Base-by-base conservation (phyloP, 1,139 yeast species). In the Kluyveromyces marxianus region DNA sequence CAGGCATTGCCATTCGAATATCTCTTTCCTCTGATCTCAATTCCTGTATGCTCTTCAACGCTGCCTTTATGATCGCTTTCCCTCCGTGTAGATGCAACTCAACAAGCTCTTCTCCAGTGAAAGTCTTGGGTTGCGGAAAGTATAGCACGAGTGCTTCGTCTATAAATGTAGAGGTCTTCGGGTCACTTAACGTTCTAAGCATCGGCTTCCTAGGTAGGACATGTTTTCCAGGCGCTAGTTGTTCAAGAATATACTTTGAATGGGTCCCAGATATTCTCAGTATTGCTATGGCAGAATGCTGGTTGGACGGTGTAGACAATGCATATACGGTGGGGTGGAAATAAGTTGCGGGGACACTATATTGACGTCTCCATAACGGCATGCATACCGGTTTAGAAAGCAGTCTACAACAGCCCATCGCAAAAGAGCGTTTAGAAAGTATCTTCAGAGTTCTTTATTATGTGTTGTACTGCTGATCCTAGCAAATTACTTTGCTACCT, bases 11-110 rank as follows among this genome's bases (percentile, higher is more conserved):
- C 60, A 83, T 81, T 46, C 97, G 63, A 6, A 90, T 77, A 8
- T 50, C 46, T 1, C 67, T 54, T 6, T 56, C 57, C 3, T 37
- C 14, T 10, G 21, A 30, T 55, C 82, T 85, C 7, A 81, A 57
- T 1, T 54, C 49, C 45, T 68, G 70, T n/a, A 92, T 80, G 0
- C 95, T 79, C 14, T 69, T 69, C 39, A 90, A 57, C 0, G 90
- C 85, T 0, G 89, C 75, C 45, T 74, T 72, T 1, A 87, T 76
- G 1, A 92, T 88, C 0, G 97, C 97, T 8, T 76, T 79, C 5
- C 98, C 97, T 3, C 99, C 99, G 63, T 92, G 99, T 2, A 87
- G 65, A 60, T 92, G 97, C 24, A 92, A 63, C 57, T 92, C 99
- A 10, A 90, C 68, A 31, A 84, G 57, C 56, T 92, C 97, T 64